These are phyloP conservation scores for Plasmodium reichenowi DNA, from an alignment of 169 alveolate genomes.

Conservation along the genomic window DNA sequence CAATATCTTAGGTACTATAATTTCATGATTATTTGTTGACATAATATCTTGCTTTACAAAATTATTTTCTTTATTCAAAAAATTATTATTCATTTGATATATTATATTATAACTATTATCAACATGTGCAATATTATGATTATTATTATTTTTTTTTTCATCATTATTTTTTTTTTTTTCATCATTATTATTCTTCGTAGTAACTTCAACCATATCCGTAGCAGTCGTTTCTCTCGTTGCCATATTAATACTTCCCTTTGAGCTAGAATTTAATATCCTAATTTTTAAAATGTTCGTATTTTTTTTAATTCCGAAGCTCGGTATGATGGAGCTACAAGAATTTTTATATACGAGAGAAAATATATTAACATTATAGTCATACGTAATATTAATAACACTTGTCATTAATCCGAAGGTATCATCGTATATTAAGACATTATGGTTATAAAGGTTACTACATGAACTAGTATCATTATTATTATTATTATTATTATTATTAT, in stretches of 20 bases:
- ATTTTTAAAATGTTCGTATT: slow-evolving; percentile 29
- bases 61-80: too few species aligned
- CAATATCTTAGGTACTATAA: too few species aligned
- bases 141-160: neutral
- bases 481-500: neutral
- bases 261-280: slow-evolving; percentile 4
- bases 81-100: too few species aligned
- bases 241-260: neutral
- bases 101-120: too few species aligned
- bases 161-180: neutral
- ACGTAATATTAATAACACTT: slow-evolving; percentile 30
- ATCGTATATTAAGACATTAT: slow-evolving; percentile 46
- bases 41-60: too few species aligned
- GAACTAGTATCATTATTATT: neutral
- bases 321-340: slow-evolving; percentile 29
- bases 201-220: too few species aligned
- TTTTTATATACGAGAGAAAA: slow-evolving; percentile 51
- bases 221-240: too few species aligned
- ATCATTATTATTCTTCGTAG: neutral
- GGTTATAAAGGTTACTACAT: slow-evolving; percentile 1
- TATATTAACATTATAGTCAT: slow-evolving; percentile 39
- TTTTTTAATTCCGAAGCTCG: slow-evolving; percentile 49
- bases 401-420: slow-evolving; percentile 47
- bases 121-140: neutral
- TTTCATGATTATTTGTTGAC: too few species aligned